Evolutionary conservation across 1,284 basidiomycete species (phyloP), one percentile per base, ranked within the genome.

Genomic region (Sparassis latifolia): DNA sequence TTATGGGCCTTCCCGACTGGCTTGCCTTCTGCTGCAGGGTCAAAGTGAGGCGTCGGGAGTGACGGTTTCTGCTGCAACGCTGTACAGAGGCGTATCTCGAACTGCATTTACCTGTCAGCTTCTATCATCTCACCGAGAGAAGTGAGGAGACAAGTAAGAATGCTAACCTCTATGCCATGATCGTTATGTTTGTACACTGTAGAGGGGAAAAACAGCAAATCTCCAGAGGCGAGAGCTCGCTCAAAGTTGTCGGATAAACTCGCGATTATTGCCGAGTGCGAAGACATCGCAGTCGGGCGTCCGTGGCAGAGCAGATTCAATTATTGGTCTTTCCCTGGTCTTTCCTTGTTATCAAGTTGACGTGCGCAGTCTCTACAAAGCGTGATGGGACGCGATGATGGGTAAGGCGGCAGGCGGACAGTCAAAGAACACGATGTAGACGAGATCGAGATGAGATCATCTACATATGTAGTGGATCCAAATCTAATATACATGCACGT

Each of bases 1-100:
- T 68, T 69, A 56, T 71, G 70, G 50, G 58, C 55, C 52, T 68
- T 65, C 42, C 55, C 57, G 20, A 56, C 56, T 52, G 66, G 62
- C 37, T 58, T 58, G 32, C 63, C 55, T 33, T 61, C 42, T 47
- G 60, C 57, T 27, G 60, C 56, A 29, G 68, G 64, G 27, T 62
- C 54, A 57, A 79, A 74, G 54, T 76, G 70, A 31, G 76, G 72
- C 4, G 72, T 67, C 10, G 77, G 75, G 2, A 75, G 66, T n/a
- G 61, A 58, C 2, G 82, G 79, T 65, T 94, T 95, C 57, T 86
- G 76, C 62, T 85, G 82, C 38, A 95, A 70, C 0, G 89, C 87
- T 27, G 89, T 87, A 61, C 92, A 94, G 27, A 89, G 66, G 52
- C 85, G 76, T 51, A 95, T 78, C 66, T 92, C 78, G 67, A 89